Conservation (phyloP, 2,329 filamentous ascomycete species). For the Thelonectria rubi region DNA sequence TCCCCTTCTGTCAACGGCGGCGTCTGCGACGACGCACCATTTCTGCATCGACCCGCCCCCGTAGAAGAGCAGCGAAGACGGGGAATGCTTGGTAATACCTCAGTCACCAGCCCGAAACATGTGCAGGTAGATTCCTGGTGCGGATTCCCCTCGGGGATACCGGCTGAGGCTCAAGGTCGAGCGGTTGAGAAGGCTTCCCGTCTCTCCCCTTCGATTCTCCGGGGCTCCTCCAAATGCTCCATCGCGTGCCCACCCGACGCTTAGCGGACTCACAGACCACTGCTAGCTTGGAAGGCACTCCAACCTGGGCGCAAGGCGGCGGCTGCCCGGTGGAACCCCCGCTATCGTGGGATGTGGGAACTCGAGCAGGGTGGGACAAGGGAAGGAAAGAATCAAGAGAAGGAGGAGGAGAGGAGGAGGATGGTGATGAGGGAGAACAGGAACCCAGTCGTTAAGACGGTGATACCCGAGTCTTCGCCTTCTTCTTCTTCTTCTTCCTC, state of each 20-base stretch:
- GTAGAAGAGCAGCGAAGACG: not conserved
- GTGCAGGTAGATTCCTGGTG: too few relatives aligned
- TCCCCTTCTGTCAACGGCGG: not conserved
- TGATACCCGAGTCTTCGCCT: not conserved
- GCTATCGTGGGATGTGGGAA: conserved; percentile 23
- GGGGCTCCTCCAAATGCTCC: not conserved
- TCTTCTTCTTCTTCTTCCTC: too few relatives aligned
- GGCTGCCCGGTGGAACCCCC: conserved; percentile 17
- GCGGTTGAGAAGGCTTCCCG: conserved; percentile 1
- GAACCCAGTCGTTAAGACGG: not conserved
- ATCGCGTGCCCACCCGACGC: conserved; percentile 24
- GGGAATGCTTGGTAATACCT: not conserved
- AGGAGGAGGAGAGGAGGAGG: not conserved
- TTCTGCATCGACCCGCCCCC: not conserved
- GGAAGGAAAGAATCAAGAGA: conserved; percentile 3
- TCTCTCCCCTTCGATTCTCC: too few relatives aligned
- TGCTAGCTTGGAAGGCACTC: conserved; percentile 30
- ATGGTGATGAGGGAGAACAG: not conserved
- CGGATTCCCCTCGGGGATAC: too few relatives aligned
- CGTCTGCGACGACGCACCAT: not conserved
- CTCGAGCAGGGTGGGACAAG: conserved; percentile 16
- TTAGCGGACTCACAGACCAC: conserved; percentile 36
- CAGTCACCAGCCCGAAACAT: too few relatives aligned
- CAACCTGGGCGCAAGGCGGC: conserved; percentile 29
- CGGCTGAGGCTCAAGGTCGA: not conserved